Evolutionary conservation across 495 filamentous ascomycete species (phyloP), one percentile per base, ranked within the genome.

Genomic region (Clavariopsis aquatica): DNA sequence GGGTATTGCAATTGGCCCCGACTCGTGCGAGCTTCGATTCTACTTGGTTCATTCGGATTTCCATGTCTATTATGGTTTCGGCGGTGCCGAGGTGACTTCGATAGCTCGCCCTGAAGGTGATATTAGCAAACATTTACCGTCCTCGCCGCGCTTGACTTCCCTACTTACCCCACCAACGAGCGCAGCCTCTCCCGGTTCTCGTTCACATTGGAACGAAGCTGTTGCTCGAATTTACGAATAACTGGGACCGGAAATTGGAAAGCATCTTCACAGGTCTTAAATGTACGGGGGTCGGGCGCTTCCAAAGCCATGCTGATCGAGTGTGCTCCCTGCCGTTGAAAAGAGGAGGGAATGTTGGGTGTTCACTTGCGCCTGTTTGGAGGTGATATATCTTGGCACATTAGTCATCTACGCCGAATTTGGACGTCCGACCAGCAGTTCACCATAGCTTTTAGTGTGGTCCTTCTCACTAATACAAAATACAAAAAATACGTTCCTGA

Each of bases 31-130:
- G 76, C 23, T 82, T 82, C 0, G 79, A 75, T 73, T 96, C 92
- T 22, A 91, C 88, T 17, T 81, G 72, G 52, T 88, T 82, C 76
- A 94, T 93, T 64, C 91, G 83, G 12, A 71, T 75, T 47, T 92
- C 87, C 93, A 98, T 97, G 52, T 85, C 81, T 27, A 97, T 86
- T 70, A 98, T 98, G 24, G 86, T 84, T 72, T 96, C 92, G 28
- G 94, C 94, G 0, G 95, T 97, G 49, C 89, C 90, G 20, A 98
- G 85, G 12, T 98, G 85, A 65, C 96, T 91, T 71, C 94, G 86
- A 75, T 98, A 98, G 73, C 90, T 89, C 60, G 84, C 90, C n/a
- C 87, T 89, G 43, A 28, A 46, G 8, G 28, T 6, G 17, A 17
- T 52, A 17, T 31, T 29, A 56, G 6, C 15, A 52, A 43, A 43